phyloP scores from a whole-genome alignment of 495 filamentous ascomycete species.

The Penicillium flavigenum region DNA sequence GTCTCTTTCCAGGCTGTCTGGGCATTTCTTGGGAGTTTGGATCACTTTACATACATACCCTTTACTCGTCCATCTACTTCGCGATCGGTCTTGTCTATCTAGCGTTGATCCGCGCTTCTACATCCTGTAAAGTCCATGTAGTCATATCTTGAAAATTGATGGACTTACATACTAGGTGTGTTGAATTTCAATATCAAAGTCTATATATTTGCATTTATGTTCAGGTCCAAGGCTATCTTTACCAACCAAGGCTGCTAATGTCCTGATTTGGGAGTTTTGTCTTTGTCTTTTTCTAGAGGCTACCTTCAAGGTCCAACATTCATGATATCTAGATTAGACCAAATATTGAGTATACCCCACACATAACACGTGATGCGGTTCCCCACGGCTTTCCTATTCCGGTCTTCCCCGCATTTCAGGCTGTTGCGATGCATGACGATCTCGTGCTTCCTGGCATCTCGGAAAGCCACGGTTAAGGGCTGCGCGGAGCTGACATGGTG shows the following conservation, averaged over 20 bases:
- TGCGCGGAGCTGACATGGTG: constrained; percentile 13
- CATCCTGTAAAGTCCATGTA: constrained; percentile 23
- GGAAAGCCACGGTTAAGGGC: constrained; percentile 25
- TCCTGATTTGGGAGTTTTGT: not conserved
- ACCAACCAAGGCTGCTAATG: no score
- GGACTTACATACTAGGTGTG: constrained; percentile 5
- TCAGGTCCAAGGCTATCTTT: not conserved
- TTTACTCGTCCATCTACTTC: constrained; percentile 12
- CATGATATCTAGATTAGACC: not conserved
- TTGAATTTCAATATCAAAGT: not conserved
- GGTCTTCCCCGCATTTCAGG: constrained; percentile 12
- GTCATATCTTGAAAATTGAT: constrained; percentile 9
- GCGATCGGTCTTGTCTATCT: constrained; percentile 1
- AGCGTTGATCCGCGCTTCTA: constrained; percentile 9
- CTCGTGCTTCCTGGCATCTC: constrained; percentile 5
- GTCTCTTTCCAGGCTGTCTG: constrained; percentile 9
- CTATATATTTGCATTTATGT: constrained; percentile 6
- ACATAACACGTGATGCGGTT: constrained; percentile 13
- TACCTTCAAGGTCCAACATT: not conserved
- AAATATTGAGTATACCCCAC: constrained; percentile 2
- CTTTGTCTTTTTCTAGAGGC: not conserved
- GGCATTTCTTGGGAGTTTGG: constrained; percentile 29
- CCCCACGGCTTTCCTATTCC: constrained; percentile 11
- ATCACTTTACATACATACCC: constrained; percentile 21
- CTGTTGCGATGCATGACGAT: not conserved